These are phyloP conservation scores for Xylariaceae sp. DNA, from an alignment of 2,329 filamentous ascomycete species.

Conservation along the genomic window DNA sequence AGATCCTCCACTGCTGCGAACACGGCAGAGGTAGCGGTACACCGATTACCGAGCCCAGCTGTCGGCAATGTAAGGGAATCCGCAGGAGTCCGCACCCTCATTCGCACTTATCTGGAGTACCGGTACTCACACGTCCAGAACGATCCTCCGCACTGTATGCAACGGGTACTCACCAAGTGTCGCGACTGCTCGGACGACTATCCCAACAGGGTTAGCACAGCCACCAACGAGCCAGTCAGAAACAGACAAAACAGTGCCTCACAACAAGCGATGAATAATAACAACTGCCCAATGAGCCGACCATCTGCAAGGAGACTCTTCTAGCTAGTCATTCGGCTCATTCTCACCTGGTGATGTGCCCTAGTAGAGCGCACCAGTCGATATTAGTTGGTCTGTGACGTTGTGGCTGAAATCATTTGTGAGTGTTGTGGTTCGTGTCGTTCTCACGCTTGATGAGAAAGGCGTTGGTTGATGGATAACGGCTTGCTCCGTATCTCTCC, in stretches of 20 bases:
- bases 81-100: constrained; percentile 3
- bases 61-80: constrained; percentile 4
- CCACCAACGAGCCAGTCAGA: constrained; percentile 9
- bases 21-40: constrained; percentile 11
- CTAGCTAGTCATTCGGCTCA: neutral
- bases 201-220: constrained; percentile 7
- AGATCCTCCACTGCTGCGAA: constrained; percentile 2
- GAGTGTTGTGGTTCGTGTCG: too few species aligned
- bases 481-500: too few species aligned
- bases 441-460: too few species aligned
- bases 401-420: too few species aligned
- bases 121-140: constrained; percentile 3
- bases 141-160: constrained; percentile 10
- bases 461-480: too few species aligned
- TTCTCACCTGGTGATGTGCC: neutral
- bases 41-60: neutral
- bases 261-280: constrained; percentile 10
- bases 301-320: neutral
- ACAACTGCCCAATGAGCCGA: neutral
- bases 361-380: too few species aligned
- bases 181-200: constrained; percentile 6
- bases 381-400: too few species aligned
- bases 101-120: too few species aligned
- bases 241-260: constrained; percentile 9
- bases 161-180: too few species aligned